These are phyloP conservation scores for Aspergillus fumigatus DNA, from an alignment of 2,329 filamentous ascomycete species.

Conservation along the genomic window DNA sequence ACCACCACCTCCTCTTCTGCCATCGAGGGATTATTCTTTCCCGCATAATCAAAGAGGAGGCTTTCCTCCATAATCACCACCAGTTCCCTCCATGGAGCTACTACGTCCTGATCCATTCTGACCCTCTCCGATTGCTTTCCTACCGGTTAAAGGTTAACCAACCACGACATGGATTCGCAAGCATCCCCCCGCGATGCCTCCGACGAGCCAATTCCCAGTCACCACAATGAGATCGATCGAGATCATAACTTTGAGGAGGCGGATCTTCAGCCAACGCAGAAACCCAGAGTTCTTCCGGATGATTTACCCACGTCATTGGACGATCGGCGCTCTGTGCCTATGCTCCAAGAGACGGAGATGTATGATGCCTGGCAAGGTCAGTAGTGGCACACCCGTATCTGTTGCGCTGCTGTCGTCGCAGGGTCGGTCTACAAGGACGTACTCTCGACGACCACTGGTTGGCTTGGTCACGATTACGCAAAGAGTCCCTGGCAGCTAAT, in stretches of 20 bases:
- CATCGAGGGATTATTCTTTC: background rate
- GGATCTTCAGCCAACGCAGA: slow-evolving; percentile 16
- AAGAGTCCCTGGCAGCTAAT: slow-evolving; percentile 4
- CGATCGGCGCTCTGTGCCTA: slow-evolving; percentile 69
- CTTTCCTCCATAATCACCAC: slow-evolving; percentile 3
- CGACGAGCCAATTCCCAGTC: slow-evolving; percentile 22
- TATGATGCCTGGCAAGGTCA: slow-evolving; percentile 98
- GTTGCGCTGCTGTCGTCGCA: background rate
- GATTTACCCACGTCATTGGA: slow-evolving; percentile 91
- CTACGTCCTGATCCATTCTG: slow-evolving; percentile 8
- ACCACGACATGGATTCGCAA: slow-evolving; percentile 31
- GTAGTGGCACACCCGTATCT: slow-evolving; percentile 1
- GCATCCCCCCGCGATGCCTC: slow-evolving; percentile 29
- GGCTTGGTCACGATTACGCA: background rate
- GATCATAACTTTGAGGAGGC: slow-evolving; percentile 13
- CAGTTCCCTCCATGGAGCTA: slow-evolving; percentile 18
- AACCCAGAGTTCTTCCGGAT: slow-evolving; percentile 57
- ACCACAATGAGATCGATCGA: background rate
- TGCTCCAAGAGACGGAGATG: slow-evolving; percentile 83
- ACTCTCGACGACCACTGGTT: too few species aligned
- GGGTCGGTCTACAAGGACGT: too few species aligned
- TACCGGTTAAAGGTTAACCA: slow-evolving; percentile 6
- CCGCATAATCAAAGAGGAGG: slow-evolving; percentile 1
- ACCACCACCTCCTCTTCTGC: background rate
- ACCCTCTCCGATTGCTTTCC: slow-evolving; percentile 11